Base-by-base conservation (phyloP, 148 eudicot species). In the Euryodendron excelsum region DNA sequence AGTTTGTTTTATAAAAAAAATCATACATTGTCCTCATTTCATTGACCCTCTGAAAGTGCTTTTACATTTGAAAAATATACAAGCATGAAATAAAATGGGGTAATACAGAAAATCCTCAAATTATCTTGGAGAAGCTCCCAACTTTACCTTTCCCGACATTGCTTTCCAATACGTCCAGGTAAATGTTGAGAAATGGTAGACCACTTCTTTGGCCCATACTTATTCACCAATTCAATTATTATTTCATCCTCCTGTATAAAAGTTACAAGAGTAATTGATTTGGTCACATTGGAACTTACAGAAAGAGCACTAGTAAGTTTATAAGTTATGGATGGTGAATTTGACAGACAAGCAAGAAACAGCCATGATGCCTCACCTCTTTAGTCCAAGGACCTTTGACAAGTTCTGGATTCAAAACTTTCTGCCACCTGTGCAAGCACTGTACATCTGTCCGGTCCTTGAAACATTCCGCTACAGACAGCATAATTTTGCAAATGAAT, bases 311-410 rank as follows among this genome's bases (percentile, higher is more conserved):
- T 72, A 18, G 17, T 14, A 47, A 33, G 3, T 41, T 15, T 20
- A 39, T 37, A 25, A 18, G 10, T 37, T 25, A 41, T 21, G 53
- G 34, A 65, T 59, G 55, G 36, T 30, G 23, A 39, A 12, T 30
- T 33, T 48, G 15, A 36, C 34, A 44, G 56, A 66, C 18, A 33
- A 44, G 36, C 39, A 53, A 67, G 6, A 69, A 78, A 52, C 14
- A 59, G 59, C 20, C 33, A 44, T 56, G 65, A 23, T 68, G 39
- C 31, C 82, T 76, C 77, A 92, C 98, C 97, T 94, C 96, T 90
- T 94, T 94, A 66, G 97, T 88, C 98, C 98, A 94, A 80, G 98
- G 98, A 68, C 98, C 98, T 88, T 94, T 94, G 72, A 94, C 83
- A 77, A 94, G 98, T 77, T 92, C 98, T 33, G 98, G 98, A 85